Base-by-base conservation (phyloP, 2,329 filamentous ascomycete genomes). In the Scytalidium lignicola region DNA sequence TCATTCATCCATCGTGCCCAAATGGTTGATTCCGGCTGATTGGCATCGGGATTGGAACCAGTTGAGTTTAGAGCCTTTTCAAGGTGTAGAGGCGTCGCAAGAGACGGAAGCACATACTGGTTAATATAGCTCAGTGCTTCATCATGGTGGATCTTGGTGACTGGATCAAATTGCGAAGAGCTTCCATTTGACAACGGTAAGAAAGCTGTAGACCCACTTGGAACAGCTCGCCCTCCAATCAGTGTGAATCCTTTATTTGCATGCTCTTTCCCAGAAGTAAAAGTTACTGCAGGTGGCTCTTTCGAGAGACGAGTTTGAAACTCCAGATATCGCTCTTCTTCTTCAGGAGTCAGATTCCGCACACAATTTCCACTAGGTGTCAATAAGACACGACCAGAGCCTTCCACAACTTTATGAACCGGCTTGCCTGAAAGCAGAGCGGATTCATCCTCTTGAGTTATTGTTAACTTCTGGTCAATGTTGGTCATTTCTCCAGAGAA, bases 321-420 rank as follows among this genome's bases (percentile, higher is more conserved):
- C 45, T 80, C 74, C 10, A 92, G 70, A 56, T 86, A 91, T 3
- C 78, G 76, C 28, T 83, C 74, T 61, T 91, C 87, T 54, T 91
- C 83, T 40, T 85, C 80, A 3, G 76, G 69, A 1, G 76, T 82
- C 47, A 93, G 68, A 50, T 86, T 85, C 55, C 85, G 82, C n/a
- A 92, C 74, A 62, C 86, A 88, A 54, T 88, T 83, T 10, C 88
- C 87, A 53, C 86, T 83, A 0, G 87, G 85, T 0, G 87, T 90
- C 46, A 91, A 80, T 56, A 91, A 76, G 54, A 87, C 82, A 21
- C 85, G 77, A 63, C 78, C 52, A 65, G 51, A 76, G 48, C 81
- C 82, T 53, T 86, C 82, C 2, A 82, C 71, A 37, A 82, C 67
- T 63, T 85, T 85, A 51, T 75, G 78, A 8, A 86, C 79, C 10